Base-by-base conservation (phyloP, 192 early-diverging fungal species). In the Umbelopsis isabellina region DNA sequence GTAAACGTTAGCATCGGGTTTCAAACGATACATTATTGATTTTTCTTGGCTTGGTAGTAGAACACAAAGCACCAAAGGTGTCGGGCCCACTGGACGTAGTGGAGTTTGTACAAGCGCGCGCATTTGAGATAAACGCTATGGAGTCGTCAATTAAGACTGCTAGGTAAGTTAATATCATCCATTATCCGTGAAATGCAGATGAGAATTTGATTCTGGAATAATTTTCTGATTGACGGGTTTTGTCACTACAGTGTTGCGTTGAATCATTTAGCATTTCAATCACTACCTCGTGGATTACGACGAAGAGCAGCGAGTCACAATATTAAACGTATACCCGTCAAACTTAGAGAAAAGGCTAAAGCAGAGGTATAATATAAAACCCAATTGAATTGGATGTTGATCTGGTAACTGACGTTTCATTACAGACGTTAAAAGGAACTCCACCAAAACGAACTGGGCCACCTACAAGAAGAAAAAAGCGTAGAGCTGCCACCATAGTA, bases 261-360 rank as follows among this genome's bases (percentile, higher is more conserved):
- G 65, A 88, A 84, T 48, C 70, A 82, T 68, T 87, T 92, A 21
- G 94, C 94, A 0, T 95, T 95, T 71, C 97, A 99, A 82, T 94
- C 90, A 45, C 85, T 99, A 23, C 92, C 95, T 15, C 86, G 96
- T 55, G 91, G 95, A 67, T 89, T 98, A 75, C 85, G 97, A 27
- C 88, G 97, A n/a, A 85, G 97, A 47, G 93, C 95, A 21, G 97
- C 97, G 25, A 94, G 92, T 72, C 93, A 96, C 79, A 99, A 99
- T 78, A 85, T 94, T 47, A 95, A 97, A 71, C 89, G 96, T 21
- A 74, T 99, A n/a, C 97, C 97, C 6, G 82, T 84, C 30, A 86
- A 91, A 37, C 77, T 96, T 49, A 86, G 94, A n/a, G 87, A 89
- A 45, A 80, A 88, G 49, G 96, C 97, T 13, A 71, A 81, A 13